Percentiles rank a stretch among this genome's conserved stretches.
phyloP scores from a whole-genome alignment of 306 rosid genomes.

The Malus asiatica region DNA sequence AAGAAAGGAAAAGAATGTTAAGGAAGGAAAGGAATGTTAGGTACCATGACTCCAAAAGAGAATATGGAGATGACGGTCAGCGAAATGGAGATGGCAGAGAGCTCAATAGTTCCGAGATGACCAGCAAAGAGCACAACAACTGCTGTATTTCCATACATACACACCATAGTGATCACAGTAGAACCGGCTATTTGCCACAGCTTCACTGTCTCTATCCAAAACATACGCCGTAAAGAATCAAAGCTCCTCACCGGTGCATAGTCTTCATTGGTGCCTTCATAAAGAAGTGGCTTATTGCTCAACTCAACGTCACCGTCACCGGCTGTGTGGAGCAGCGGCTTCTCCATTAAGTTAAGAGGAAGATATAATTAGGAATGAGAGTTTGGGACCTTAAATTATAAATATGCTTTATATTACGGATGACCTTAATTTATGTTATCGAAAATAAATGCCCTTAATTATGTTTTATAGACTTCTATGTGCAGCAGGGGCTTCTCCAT shows the following conservation, averaged over 20 bases:
- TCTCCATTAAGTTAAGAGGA: too few species aligned
- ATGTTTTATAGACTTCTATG: too few species aligned
- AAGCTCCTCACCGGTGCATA: conserved; percentile 16
- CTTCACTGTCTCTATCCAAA: conserved; percentile 28
- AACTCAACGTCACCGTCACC: not conserved
- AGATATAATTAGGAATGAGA: too few species aligned
- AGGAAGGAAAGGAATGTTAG: too few species aligned
- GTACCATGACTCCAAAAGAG: conserved; percentile 53
- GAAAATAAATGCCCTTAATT: too few species aligned
- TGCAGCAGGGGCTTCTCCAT: too few species aligned
- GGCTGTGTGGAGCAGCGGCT: too few species aligned
- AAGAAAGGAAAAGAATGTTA: too few species aligned
- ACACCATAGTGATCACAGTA: conserved; percentile 7
- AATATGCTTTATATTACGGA: too few species aligned
- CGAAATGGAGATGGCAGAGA: conserved; percentile 59
- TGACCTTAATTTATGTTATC: too few species aligned
- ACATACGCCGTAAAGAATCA: not conserved
- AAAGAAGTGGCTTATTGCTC: not conserved
- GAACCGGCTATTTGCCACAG: conserved; percentile 26
- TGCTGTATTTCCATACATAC: conserved; percentile 43
- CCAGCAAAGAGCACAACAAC: conserved; percentile 51
- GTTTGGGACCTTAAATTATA: too few species aligned
- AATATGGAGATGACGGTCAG: conserved; percentile 57
- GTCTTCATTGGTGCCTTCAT: not conserved
- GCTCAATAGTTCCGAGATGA: conserved; percentile 56